Evolutionary conservation across 345 rosid species (phyloP).

Genomic region (Ceriops tagal): DNA sequence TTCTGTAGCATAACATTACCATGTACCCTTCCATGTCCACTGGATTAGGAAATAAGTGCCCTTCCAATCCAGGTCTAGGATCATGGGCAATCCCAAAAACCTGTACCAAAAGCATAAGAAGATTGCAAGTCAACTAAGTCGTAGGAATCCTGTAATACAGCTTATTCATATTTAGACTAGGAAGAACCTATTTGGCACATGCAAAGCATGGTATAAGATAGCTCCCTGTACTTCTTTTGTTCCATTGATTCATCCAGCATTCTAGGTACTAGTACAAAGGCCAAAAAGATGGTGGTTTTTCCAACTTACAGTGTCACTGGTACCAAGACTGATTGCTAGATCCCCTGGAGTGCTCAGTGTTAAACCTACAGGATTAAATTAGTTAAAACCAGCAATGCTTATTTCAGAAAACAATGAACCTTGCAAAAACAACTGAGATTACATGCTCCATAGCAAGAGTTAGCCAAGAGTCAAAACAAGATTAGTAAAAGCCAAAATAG

Average conservation of each 20-base stretch:
- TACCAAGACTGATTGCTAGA: constrained; percentile 86
- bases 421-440: not conserved
- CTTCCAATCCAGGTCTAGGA: constrained; percentile 76
- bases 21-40: constrained; percentile 87
- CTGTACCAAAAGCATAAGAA: constrained; percentile 32
- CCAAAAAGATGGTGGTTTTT: not conserved
- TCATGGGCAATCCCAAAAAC: constrained; percentile 79
- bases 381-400: not conserved
- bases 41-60: constrained; percentile 86
- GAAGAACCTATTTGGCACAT: no score
- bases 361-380: constrained; percentile 51
- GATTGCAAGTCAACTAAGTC: not conserved
- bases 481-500: not conserved
- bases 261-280: not conserved
- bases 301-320: constrained; percentile 80
- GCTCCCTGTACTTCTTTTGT: no score
- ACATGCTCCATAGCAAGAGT: not conserved
- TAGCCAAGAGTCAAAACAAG: not conserved
- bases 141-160: not conserved
- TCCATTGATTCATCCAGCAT: not conserved
- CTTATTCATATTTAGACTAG: no score
- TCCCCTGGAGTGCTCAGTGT: constrained; percentile 85
- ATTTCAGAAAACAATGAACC: no score
- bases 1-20: constrained; percentile 87
- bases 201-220: no score